These are phyloP conservation scores for Alternaria brassicae DNA, from an alignment of 2,329 filamentous ascomycete species.

Conservation along the genomic window DNA sequence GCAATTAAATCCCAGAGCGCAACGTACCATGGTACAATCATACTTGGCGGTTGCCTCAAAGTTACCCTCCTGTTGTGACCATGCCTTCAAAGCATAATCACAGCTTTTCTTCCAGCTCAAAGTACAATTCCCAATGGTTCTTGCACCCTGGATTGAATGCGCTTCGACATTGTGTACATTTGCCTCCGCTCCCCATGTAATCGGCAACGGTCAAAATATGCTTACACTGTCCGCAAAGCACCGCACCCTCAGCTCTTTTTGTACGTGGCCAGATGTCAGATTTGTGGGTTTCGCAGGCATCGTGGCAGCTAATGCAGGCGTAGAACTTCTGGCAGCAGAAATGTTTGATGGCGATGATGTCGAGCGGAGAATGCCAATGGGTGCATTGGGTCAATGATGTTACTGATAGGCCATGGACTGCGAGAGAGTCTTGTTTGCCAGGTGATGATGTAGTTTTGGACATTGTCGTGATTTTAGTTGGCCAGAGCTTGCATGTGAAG, in stretches of 20 bases:
- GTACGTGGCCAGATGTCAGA: slow-evolving; percentile 32
- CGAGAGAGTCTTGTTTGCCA: slow-evolving; percentile 2
- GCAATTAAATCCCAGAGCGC: too few relatives aligned
- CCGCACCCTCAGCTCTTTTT: slow-evolving; percentile 29
- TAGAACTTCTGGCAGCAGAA: slow-evolving; percentile 48
- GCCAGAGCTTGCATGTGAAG: not conserved
- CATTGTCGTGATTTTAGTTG: slow-evolving; percentile 12
- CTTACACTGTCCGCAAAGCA: slow-evolving; percentile 44
- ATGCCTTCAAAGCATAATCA: not conserved
- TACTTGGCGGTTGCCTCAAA: not conserved
- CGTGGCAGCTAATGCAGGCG: slow-evolving; percentile 47
- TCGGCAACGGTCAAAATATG: slow-evolving; percentile 36
- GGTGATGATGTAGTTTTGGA: not conserved
- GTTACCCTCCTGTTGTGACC: not conserved
- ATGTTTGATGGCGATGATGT: slow-evolving; percentile 50
- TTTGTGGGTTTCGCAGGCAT: slow-evolving; percentile 35
- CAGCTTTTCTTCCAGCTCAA: slow-evolving; percentile 18
- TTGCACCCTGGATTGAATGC: slow-evolving; percentile 49
- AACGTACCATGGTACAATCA: not conserved
- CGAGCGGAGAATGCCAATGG: slow-evolving; percentile 44
- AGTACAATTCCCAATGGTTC: slow-evolving; percentile 46
- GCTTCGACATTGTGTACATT: slow-evolving; percentile 35
- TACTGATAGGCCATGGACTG: slow-evolving; percentile 37
- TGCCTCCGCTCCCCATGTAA: slow-evolving; percentile 41
- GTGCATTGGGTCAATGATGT: slow-evolving; percentile 43